Evolutionary conservation across 768 basidiomycete species (phyloP), one percentile per base, ranked within the genome.

Genomic region (Rubroboletus satanas): DNA sequence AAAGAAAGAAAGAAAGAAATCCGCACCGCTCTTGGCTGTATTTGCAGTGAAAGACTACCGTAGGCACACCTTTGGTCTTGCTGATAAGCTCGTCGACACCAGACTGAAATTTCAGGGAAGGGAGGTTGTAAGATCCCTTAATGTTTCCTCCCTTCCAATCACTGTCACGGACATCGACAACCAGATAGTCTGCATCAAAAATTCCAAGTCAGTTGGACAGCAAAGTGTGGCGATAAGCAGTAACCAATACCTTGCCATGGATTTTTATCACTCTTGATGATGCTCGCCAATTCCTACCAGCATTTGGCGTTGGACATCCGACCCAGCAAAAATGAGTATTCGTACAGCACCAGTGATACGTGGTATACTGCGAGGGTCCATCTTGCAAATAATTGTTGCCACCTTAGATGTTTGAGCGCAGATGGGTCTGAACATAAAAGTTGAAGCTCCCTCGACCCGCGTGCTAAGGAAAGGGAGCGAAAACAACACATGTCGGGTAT

Each of bases 131-230:
- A 39, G 81, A 77, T 57, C 80, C 78, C 60, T 79, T 83, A 68
- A 93, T 90, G 66, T 93, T 87, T 36, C 91, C 91, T 60, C 91
- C 91, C 11, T 66, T 74, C 70, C 78, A 88, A 60, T 93, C 91
- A 52, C 85, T 81, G 67, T 91, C 90, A n/a, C 91, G 84, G 32
- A 93, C 91, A 67, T 93, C 91, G 38, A 93, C 80, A 42, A 93
- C 78, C 31, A 86, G 68, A 66, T 84, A 93, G 66, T 92, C 88
- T 71, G 47, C 41, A 36, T 12, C 31, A 32, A 38, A 38, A 10
- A 18, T 17, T 18, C 3, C 41, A 6, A 39, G 36, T 54, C 29
- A 45, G 52, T n/a, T 38, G 18, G 21, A 36, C 32, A 12, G 10
- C 14, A 46, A 33, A 42, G n/a, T n/a, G 12, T 15, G 31, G 43